phyloP scores from a whole-genome alignment of 202 grass and related monocot genomes.

The Digitaria exilis region DNA sequence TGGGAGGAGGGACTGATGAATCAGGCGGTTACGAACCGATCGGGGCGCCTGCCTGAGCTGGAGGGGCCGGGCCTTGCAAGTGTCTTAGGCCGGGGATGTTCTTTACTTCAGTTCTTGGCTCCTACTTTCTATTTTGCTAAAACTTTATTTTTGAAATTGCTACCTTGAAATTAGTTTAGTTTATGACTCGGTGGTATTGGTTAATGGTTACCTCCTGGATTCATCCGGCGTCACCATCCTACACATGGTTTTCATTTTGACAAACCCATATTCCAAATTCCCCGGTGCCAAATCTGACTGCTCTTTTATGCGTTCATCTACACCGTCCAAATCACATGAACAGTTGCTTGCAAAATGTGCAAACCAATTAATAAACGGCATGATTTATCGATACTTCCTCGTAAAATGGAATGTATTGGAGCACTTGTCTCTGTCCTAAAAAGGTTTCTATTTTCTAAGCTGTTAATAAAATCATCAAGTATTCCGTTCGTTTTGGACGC shows the following conservation, averaged over 20 bases:
- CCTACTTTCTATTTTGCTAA: not conserved
- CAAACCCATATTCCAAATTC: not conserved
- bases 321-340: conserved; percentile 20
- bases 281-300: not conserved
- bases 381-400: not conserved
- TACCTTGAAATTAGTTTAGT: conserved; percentile 8
- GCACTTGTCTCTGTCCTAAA: not conserved
- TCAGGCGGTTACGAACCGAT: conserved; percentile 56
- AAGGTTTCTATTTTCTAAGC: not conserved
- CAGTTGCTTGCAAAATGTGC: not conserved
- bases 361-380: not conserved
- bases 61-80: conserved; percentile 32
- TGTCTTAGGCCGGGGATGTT: conserved; percentile 40
- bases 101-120: conserved; percentile 39
- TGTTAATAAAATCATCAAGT: not conserved
- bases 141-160: conserved; percentile 4
- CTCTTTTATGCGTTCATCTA: conserved; percentile 14
- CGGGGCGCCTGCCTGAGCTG: not conserved
- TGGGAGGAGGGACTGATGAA: conserved; percentile 41
- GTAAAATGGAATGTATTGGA: not conserved
- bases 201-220: not conserved
- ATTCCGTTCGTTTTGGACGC: not conserved
- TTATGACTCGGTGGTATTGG: not conserved
- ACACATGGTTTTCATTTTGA: conserved; percentile 26
- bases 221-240: conserved; percentile 25